These are phyloP conservation scores for Xylaria sp. DNA, from an alignment of 2,329 filamentous ascomycete genomes.

Conservation along the genomic window DNA sequence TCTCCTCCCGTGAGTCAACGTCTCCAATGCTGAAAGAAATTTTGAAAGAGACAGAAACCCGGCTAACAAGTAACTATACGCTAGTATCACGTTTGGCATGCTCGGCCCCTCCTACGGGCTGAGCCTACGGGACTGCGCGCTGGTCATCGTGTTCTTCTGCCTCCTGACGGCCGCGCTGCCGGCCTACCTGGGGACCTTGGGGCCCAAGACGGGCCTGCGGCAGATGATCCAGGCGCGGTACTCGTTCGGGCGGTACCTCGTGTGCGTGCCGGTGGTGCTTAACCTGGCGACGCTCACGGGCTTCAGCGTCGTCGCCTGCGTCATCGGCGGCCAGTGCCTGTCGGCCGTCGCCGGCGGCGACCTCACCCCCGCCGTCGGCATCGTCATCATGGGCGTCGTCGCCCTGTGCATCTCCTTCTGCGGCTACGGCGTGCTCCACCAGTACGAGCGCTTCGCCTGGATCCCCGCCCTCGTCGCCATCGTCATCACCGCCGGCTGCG, in stretches of 20 bases:
- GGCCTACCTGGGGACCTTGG: conserved; percentile 60
- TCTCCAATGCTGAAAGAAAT: neutral
- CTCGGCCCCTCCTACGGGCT: conserved; percentile 59
- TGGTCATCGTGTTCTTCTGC: conserved; percentile 67
- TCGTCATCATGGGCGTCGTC: conserved; percentile 61
- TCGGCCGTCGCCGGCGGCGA: conserved; percentile 53
- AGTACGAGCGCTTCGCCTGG: conserved; percentile 61
- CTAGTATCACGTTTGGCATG: conserved; percentile 65
- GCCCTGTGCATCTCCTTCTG: conserved; percentile 64
- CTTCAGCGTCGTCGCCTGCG: conserved; percentile 64
- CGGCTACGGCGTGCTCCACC: conserved; percentile 59
- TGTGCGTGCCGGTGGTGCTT: conserved; percentile 61
- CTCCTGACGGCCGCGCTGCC: conserved; percentile 56
- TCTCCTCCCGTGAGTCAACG: conserved; percentile 32
- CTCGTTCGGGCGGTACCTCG: conserved; percentile 62
- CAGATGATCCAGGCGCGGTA: conserved; percentile 69
- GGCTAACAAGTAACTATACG: conserved; percentile 6
- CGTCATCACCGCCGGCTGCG: conserved; percentile 57
- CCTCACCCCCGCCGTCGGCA: conserved; percentile 58
- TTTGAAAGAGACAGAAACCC: neutral
- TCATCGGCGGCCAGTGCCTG: conserved; percentile 63
- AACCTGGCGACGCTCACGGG: conserved; percentile 65
- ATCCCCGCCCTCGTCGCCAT: conserved; percentile 59
- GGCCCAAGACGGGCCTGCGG: conserved; percentile 64
- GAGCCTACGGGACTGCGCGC: conserved; percentile 56